phyloP scores from a whole-genome alignment of 768 basidiomycete genomes.

The Boletus rubroflammeus region DNA sequence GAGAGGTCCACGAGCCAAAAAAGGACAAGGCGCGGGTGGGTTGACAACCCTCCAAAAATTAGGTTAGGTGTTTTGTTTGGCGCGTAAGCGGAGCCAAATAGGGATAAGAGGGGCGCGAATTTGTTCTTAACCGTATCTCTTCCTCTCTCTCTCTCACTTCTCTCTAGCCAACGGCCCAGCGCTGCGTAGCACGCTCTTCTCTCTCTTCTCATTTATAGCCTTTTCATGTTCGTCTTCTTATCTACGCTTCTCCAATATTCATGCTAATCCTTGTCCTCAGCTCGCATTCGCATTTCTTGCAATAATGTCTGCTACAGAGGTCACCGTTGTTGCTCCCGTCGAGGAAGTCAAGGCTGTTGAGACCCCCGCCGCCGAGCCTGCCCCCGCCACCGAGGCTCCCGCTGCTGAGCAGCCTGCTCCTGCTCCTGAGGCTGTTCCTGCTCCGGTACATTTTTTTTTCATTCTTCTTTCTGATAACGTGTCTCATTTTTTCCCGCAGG shows the following conservation, averaged over 20 bases:
- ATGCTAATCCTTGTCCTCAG: slow-evolving; percentile 31
- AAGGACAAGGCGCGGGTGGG: slow-evolving; percentile 4
- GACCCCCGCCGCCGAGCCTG: slow-evolving; percentile 31
- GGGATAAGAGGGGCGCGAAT: slow-evolving; percentile 39
- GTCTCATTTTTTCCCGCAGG: slow-evolving; percentile 24
- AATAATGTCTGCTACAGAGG: slow-evolving; percentile 84
- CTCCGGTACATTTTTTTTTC: slow-evolving; percentile 30
- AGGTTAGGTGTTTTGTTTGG: slow-evolving; percentile 38
- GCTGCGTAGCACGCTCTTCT: slow-evolving; percentile 57
- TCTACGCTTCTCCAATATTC: background rate
- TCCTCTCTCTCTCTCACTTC: slow-evolving; percentile 56
- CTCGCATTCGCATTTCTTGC: slow-evolving; percentile 53
- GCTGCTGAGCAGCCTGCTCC: slow-evolving; percentile 24
- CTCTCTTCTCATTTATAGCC: slow-evolving; percentile 57
- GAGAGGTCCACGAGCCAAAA: slow-evolving; percentile 3
- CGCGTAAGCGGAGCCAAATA: slow-evolving; percentile 41
- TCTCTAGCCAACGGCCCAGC: slow-evolving; percentile 48
- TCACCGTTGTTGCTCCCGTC: slow-evolving; percentile 43
- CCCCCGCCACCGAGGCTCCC: slow-evolving; percentile 30
- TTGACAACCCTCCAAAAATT: slow-evolving; percentile 20
- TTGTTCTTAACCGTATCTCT: slow-evolving; percentile 37
- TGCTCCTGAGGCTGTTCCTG: slow-evolving; percentile 31
- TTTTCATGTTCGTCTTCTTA: slow-evolving; percentile 41
- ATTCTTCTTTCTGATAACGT: background rate
- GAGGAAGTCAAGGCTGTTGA: slow-evolving; percentile 56